These are phyloP conservation scores for Aschersonia sp. DNA, from an alignment of 2,329 filamentous ascomycete genomes.

Conservation along the genomic window DNA sequence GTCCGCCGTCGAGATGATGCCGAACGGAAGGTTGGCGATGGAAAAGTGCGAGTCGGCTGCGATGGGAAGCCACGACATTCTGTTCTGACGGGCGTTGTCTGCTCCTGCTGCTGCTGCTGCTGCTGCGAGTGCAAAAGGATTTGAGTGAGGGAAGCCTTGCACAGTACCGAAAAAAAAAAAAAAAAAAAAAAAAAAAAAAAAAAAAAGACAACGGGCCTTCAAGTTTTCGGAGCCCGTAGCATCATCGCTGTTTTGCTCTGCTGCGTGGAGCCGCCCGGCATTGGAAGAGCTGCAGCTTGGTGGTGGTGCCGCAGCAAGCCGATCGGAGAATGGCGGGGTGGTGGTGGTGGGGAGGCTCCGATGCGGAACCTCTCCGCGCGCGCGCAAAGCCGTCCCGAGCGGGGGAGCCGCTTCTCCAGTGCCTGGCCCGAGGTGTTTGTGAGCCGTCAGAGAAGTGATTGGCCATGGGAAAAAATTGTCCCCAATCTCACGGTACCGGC, in stretches of 20 bases:
- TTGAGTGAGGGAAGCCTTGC: neutral
- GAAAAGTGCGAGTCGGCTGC: slow-evolving; percentile 38
- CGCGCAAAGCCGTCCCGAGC: neutral
- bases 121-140: neutral
- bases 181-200: too few species aligned
- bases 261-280: too few species aligned
- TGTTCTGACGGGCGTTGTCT: neutral
- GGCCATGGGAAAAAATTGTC: too few species aligned
- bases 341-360: neutral
- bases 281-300: neutral
- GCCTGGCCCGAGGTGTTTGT: too few species aligned
- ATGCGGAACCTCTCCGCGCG: neutral
- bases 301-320: neutral
- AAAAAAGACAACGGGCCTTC: too few species aligned
- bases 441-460: too few species aligned
- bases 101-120: neutral
- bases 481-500: too few species aligned
- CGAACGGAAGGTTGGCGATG: slow-evolving; percentile 69
- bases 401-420: too few species aligned
- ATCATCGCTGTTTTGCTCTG: too few species aligned
- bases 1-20: slow-evolving; percentile 54
- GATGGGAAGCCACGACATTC: slow-evolving; percentile 13
- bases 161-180: too few species aligned
- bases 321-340: neutral
- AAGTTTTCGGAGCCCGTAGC: too few species aligned